Conservation (phyloP, 2,329 filamentous ascomycete species). For the Pseudocercospora fuligena region DNA sequence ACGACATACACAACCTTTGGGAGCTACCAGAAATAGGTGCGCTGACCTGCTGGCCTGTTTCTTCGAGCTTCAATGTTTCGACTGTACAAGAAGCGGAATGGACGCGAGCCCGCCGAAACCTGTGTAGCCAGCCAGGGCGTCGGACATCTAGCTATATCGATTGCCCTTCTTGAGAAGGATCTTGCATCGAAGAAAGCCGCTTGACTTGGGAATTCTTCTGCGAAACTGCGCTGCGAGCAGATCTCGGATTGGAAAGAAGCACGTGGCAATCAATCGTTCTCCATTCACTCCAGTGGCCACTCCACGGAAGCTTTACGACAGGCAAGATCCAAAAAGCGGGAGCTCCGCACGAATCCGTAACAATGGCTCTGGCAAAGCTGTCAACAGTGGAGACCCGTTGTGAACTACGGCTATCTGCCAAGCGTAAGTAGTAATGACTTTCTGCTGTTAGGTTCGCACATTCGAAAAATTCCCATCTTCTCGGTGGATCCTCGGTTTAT, state of each 20-base stretch:
- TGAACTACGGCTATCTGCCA: neutral
- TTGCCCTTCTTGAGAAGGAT: neutral
- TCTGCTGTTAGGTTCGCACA: neutral
- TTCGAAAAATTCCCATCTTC: slow-evolving; percentile 20
- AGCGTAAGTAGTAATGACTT: neutral
- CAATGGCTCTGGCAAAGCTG: neutral
- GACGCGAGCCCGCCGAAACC: no score
- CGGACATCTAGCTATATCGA: neutral
- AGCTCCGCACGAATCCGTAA: no score
- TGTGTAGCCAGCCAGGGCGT: neutral
- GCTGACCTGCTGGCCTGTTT: no score
- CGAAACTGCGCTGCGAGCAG: neutral
- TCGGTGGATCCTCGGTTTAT: slow-evolving; percentile 16
- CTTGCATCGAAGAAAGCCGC: neutral
- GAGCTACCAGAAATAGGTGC: neutral
- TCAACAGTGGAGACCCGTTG: neutral
- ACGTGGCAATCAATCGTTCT: no score
- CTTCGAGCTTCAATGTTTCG: no score
- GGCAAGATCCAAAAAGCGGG: neutral
- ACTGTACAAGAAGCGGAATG: no score
- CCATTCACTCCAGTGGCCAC: neutral
- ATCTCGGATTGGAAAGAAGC: neutral
- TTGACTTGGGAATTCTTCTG: neutral
- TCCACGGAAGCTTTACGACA: neutral
- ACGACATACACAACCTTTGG: neutral